These are phyloP conservation scores for Trichoderma harzianum DNA, from an alignment of 2,329 filamentous ascomycete genomes.

Conservation along the genomic window DNA sequence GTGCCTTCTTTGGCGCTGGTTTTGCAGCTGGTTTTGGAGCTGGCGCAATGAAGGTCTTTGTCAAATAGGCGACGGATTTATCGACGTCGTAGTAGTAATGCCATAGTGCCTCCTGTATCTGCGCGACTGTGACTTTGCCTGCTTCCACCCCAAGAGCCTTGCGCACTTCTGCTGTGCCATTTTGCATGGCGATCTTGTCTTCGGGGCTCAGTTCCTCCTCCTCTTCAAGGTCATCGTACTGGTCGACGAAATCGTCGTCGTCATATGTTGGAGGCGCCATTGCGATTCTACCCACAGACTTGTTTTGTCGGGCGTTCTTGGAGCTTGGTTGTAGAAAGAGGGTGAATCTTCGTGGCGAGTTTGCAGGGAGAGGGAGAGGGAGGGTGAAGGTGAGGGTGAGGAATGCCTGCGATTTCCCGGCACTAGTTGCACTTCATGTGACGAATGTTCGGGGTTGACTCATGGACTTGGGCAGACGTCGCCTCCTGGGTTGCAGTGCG, in stretches of 20 bases:
- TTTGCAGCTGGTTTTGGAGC: slow-evolving; percentile 31
- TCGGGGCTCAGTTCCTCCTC: slow-evolving; percentile 47
- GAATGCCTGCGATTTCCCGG: not conserved
- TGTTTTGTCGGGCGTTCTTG: not conserved
- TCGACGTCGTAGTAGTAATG: slow-evolving; percentile 93
- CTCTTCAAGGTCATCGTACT: slow-evolving; percentile 47
- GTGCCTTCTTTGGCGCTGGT: slow-evolving; percentile 39
- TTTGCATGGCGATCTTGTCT: slow-evolving; percentile 52
- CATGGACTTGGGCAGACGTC: slow-evolving; percentile 11
- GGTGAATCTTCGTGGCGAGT: not conserved
- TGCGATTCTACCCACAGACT: not conserved
- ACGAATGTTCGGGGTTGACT: slow-evolving; percentile 11
- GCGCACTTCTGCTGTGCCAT: slow-evolving; percentile 65
- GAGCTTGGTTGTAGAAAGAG: not conserved
- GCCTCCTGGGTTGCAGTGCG: not conserved
- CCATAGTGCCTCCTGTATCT: slow-evolving; percentile 90
- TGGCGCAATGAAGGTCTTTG: slow-evolving; percentile 57
- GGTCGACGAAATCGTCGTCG: slow-evolving; percentile 46
- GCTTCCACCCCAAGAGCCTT: slow-evolving; percentile 59
- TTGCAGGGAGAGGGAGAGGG: not conserved
- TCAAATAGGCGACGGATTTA: slow-evolving; percentile 78
- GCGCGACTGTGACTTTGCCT: slow-evolving; percentile 53
- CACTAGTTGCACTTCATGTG: not conserved
- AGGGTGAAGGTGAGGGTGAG: not conserved
- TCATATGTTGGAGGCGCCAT: slow-evolving; percentile 40